A percentile compares a stretch with the other conserved stretches of the same genome.
Evolutionary conservation across 495 filamentous ascomycete species (phyloP).

Genomic region (Apodospora peruviana): DNA sequence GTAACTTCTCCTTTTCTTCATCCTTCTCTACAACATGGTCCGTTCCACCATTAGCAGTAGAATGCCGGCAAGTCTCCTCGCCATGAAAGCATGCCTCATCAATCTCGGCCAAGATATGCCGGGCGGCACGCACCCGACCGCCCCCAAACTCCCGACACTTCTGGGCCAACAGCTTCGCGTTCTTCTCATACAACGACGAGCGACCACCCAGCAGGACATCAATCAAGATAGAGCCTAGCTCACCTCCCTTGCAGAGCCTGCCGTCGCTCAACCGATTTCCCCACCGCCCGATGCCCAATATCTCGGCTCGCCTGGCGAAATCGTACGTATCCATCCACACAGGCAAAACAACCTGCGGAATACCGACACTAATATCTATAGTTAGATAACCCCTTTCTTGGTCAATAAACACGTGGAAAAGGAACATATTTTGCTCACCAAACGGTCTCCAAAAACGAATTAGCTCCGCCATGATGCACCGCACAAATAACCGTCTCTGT

Average conservation of each 20-base stretch:
- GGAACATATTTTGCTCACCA: conserved; percentile 14
- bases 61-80: no score
- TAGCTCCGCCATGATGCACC: conserved; percentile 42
- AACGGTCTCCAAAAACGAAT: conserved; percentile 39
- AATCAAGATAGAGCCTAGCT: conserved; percentile 15
- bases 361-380: conserved; percentile 31
- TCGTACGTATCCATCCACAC: conserved; percentile 53
- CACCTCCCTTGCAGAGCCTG: conserved; percentile 7
- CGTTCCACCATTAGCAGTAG: no score
- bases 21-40: no score
- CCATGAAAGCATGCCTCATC: no score
- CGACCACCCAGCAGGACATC: conserved; percentile 17
- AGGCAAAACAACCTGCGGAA: conserved; percentile 47
- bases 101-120: conserved; percentile 18
- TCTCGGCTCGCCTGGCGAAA: conserved; percentile 46
- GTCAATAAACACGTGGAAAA: neutral
- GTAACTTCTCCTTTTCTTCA: no score
- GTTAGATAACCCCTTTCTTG: no score
- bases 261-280: conserved; percentile 26
- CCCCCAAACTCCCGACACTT: conserved; percentile 14
- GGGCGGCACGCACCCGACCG: conserved; percentile 17
- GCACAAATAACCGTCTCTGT: conserved; percentile 31
- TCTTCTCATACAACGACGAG: conserved; percentile 8
- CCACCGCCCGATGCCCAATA: conserved; percentile 45
- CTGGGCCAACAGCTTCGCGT: conserved; percentile 17